A percentile compares a stretch with the other conserved stretches of the same genome.
phyloP scores from a whole-genome alignment of 2,329 filamentous ascomycete species.

The Hypoxylon sp. region DNA sequence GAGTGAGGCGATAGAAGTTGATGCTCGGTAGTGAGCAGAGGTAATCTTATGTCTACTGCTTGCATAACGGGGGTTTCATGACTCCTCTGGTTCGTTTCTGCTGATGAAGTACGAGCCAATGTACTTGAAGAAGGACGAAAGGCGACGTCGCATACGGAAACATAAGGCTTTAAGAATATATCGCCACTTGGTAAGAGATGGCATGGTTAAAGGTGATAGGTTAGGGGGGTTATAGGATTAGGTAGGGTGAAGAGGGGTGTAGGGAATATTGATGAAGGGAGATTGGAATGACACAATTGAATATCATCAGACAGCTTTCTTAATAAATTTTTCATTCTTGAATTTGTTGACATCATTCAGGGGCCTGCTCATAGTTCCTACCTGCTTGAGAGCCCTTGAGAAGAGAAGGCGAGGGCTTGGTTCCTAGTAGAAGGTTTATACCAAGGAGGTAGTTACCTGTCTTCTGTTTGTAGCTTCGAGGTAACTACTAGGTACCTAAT shows the following conservation, averaged over 20 bases:
- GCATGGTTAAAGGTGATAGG: slow-evolving; percentile 31
- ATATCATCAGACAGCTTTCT: too few relatives aligned
- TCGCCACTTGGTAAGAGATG: slow-evolving; percentile 35
- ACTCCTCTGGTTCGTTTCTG: slow-evolving; percentile 17
- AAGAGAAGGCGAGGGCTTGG: too few relatives aligned
- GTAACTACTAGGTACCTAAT: too few relatives aligned
- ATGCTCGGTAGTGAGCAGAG: slow-evolving; percentile 13
- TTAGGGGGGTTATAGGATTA: slow-evolving; percentile 16
- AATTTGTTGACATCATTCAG: too few relatives aligned
- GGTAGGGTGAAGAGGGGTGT: background rate
- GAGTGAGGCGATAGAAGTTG: slow-evolving; percentile 19
- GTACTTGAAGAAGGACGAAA: slow-evolving; percentile 24
- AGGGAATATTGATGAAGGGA: slow-evolving; percentile 4
- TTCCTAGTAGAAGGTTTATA: too few relatives aligned
- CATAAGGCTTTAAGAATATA: slow-evolving; percentile 33
- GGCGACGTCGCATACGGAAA: slow-evolving; percentile 21
- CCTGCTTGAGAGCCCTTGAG: too few relatives aligned
- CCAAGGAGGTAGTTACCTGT: too few relatives aligned
- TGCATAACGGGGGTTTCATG: slow-evolving; percentile 37
- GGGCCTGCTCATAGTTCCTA: too few relatives aligned
- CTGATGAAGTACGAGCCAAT: slow-evolving; percentile 25
- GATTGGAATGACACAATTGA: background rate
- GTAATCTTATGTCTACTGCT: slow-evolving; percentile 28
- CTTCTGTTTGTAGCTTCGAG: too few relatives aligned
- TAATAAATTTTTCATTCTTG: too few relatives aligned